Percentiles rank a stretch among this genome's conserved stretches.
Conservation (phyloP, 1,139 yeast genomes). For the Saccharomyces uvarum region DNA sequence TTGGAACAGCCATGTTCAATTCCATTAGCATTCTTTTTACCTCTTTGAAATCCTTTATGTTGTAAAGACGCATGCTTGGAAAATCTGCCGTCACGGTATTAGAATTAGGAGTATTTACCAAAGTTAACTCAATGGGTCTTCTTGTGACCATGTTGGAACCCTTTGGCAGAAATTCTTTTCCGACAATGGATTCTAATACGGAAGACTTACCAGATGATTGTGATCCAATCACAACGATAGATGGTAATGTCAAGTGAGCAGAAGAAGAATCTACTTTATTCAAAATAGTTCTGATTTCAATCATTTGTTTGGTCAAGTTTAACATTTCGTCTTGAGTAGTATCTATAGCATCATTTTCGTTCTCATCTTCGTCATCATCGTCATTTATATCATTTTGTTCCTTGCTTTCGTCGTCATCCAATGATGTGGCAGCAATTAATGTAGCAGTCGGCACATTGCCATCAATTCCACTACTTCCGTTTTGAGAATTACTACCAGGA, state of each 20-base stretch:
- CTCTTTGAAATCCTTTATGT: slow-evolving; percentile 76
- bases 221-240: slow-evolving; percentile 94
- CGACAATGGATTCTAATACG: slow-evolving; percentile 86
- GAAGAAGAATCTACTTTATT: slow-evolving; percentile 65
- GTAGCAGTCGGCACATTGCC: slow-evolving; percentile 34
- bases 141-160: slow-evolving; percentile 95
- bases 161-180: slow-evolving; percentile 89
- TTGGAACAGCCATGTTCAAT: slow-evolving; percentile 86
- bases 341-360: slow-evolving; percentile 39
- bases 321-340: slow-evolving; percentile 69
- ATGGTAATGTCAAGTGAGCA: slow-evolving; percentile 75
- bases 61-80: slow-evolving; percentile 77
- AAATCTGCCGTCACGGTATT: slow-evolving; percentile 90
- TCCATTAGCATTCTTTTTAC: slow-evolving; percentile 82
- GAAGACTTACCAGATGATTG: slow-evolving; percentile 96
- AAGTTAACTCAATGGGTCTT: slow-evolving; percentile 87
- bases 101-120: slow-evolving; percentile 70
- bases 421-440: slow-evolving; percentile 32
- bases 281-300: slow-evolving; percentile 78
- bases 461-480: slow-evolving; percentile 30
- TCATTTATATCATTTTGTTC: slow-evolving; percentile 31
- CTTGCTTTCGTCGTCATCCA: slow-evolving; percentile 25
- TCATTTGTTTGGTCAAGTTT: slow-evolving; percentile 88
- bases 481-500: slow-evolving; percentile 22
- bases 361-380: slow-evolving; percentile 37